Base-by-base conservation (phyloP, 305 asterid species). In the Fraxinus baroniana region DNA sequence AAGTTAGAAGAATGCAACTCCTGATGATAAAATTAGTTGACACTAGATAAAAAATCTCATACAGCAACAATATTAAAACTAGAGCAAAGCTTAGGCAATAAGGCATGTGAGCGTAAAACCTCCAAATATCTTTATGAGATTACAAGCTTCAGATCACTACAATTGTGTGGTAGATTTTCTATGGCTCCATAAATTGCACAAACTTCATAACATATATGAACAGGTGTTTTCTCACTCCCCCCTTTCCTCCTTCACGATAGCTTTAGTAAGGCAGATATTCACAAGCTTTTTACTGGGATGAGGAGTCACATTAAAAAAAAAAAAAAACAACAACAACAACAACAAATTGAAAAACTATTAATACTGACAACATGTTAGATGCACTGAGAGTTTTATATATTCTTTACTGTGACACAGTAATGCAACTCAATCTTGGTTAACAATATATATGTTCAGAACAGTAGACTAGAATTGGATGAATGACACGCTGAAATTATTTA, bases 341-440 rank as follows among this genome's bases (percentile, higher is more conserved):
- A 57, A 18, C 10, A n/a, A 57, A 57, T 57, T 57, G 28, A 6
- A 57, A 7, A 57, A 18, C 26, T 57, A 22, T 18, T 57, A 18
- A 22, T 57, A 7, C 72, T 22, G 72, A 62, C 28, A 3, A 62
- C 72, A 13, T 62, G 15, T 62, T 62, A 62, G 17, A 22, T 22
- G 72, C 32, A 62, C 33, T 2, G 30, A 0, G 13, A 62, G 12
- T 10, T 62, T 62, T 68, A 12, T 22, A 78, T 2, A 12, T 37
- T 74, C 46, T 52, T 62, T 18, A 60, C 24, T 24, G 35, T 60
- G 79, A 15, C 66, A 74, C 2, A 28, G 30, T 32, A 76, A 81
- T 41, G 68, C 32, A 82, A 74, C 78, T 62, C 78, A 74, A 32
- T 20, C 83, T 82, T 33, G 32, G 82, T 24, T 9, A 9, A 10